Conservation (phyloP, 345 rosid genomes). For the Boechera stricta region DNA sequence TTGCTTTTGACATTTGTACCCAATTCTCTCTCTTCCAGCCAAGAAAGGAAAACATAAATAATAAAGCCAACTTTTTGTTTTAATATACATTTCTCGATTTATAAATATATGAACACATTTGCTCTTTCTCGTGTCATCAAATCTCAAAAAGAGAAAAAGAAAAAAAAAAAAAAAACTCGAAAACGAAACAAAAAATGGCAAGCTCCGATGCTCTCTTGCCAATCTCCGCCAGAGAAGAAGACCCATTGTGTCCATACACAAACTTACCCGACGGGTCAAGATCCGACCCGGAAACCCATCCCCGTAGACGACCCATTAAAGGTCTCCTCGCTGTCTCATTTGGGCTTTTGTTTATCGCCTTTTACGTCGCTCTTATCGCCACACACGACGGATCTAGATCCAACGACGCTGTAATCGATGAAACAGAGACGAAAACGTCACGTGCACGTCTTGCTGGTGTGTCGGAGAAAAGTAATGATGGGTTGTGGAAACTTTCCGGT, state of each 20-base stretch:
- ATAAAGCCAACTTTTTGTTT: background rate
- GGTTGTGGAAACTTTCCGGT: conserved; percentile 35
- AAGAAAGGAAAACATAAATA: conserved; percentile 38
- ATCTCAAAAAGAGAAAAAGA: conserved; percentile 9
- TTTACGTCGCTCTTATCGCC: conserved; percentile 39
- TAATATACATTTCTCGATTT: background rate
- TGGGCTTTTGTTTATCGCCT: conserved; percentile 42
- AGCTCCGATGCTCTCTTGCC: conserved; percentile 43
- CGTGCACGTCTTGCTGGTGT: conserved; percentile 71
- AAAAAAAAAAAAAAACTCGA: conserved; percentile 20
- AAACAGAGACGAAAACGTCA: conserved; percentile 34
- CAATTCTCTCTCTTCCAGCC: conserved; percentile 36
- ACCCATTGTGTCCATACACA: conserved; percentile 27
- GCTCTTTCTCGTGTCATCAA: conserved; percentile 43
- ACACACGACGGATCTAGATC: conserved; percentile 45
- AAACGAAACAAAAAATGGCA: conserved; percentile 37
- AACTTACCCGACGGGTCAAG: conserved; percentile 36
- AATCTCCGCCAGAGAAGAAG: conserved; percentile 41
- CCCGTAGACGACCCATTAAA: conserved; percentile 36
- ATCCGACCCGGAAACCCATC: conserved; percentile 38
- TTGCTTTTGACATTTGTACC: conserved; percentile 17
- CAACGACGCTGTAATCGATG: conserved; percentile 15
- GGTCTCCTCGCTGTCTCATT: conserved; percentile 47
- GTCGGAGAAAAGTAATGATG: conserved; percentile 70
- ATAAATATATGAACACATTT: conserved; percentile 29